Evolutionary conservation across 495 filamentous ascomycete species (phyloP), one percentile per base, ranked within the genome.

Genomic region (Neurospora sp.): DNA sequence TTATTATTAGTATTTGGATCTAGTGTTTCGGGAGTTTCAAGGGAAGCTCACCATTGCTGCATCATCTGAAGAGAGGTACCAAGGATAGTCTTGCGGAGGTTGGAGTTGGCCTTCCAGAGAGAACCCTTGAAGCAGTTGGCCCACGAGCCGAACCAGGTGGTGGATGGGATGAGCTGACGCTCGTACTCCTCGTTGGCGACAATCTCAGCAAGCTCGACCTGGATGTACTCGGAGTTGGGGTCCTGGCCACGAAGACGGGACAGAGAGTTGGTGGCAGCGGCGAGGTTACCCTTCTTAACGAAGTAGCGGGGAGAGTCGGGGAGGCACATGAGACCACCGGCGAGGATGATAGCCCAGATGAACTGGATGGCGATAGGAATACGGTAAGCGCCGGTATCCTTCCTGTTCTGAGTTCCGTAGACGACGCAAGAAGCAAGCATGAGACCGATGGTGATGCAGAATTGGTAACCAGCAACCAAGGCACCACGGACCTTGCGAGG

Each of bases 121-220:
- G 85, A 85, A 7, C 88, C 89, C 45, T 82, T 85, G 79, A 92
- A 82, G 81, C 91, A 93, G 78, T 90, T 91, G 53, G 85, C 72
- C 83, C 91, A 94, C 53, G 84, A 85, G 87, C 87, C 75, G 88
- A 88, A 77, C 89, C 90, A 94, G 74, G 87, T 87, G 72, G 83
- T 85, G 68, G 87, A 79, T 40, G 90, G 89, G 27, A 88, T 88
- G 18, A 93, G 80, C 71, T 86, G 85, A 72, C 89, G 81, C 81
- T 95, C 93, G 78, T 91, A 92, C 79, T 95, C 91, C 81, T 94
- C 88, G 84, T 93, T 94, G 76, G 92, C 91, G 73, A 91, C 87
- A 77, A 96, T 93, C 82, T 96, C 93, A 35, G 90, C 84, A 16
- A 95, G 87, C 75, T 96, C 93, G 65, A 86, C 84, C 77, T 90